Percentiles rank a stretch among this genome's conserved stretches.
Evolutionary conservation across 768 basidiomycete genomes (phyloP).

Genomic region (Filobasidium floriforme): DNA sequence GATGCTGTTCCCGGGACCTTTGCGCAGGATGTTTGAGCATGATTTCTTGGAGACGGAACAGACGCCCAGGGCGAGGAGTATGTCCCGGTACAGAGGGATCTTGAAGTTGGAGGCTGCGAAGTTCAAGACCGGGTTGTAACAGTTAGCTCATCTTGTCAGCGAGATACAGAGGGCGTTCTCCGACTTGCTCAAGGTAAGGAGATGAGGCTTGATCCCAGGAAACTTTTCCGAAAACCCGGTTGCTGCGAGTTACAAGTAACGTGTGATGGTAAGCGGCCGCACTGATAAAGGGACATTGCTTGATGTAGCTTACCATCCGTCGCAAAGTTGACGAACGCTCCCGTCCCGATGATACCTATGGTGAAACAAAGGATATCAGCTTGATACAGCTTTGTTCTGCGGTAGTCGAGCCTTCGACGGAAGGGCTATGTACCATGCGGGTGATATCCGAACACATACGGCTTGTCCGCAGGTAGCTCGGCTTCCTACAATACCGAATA

Average conservation of each 20-base stretch:
- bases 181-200: conserved; percentile 57
- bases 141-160: not conserved
- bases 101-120: conserved; percentile 67
- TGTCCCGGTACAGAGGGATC: conserved; percentile 87
- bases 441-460: conserved; percentile 97
- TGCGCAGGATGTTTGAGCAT: conserved; percentile 77
- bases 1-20: conserved; percentile 57
- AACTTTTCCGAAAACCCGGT: conserved; percentile 83
- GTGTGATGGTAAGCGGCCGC: not conserved
- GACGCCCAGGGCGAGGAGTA: conserved; percentile 76
- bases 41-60: conserved; percentile 85
- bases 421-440: conserved; percentile 66
- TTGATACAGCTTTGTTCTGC: too few relatives aligned
- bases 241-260: conserved; percentile 48
- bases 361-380: conserved; percentile 13
- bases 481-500: conserved; percentile 58
- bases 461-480: conserved; percentile 80
- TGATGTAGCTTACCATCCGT: conserved; percentile 63
- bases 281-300: too few relatives aligned
- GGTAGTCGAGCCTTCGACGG: too few relatives aligned
- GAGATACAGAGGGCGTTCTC: not conserved
- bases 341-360: conserved; percentile 94
- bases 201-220: conserved; percentile 85
- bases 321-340: conserved; percentile 88
- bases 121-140: not conserved